Evolutionary conservation across 495 filamentous ascomycete genomes (phyloP).

Genomic region (Neurospora sp.): DNA sequence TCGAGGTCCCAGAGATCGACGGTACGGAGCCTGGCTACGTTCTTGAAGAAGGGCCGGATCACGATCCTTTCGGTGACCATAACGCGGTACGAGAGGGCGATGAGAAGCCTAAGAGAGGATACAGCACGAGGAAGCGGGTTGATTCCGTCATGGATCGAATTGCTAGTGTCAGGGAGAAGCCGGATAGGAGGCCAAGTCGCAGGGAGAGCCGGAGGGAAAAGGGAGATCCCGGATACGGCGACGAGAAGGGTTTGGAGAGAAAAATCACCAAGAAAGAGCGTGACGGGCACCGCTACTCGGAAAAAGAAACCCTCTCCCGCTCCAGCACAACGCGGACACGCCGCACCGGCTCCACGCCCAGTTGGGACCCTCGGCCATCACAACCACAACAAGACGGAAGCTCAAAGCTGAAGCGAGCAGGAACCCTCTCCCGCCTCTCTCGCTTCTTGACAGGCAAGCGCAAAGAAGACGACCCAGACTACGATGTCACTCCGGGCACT

Average conservation of each 20-base stretch:
- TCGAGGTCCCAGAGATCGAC: not conserved
- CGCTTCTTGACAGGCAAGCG: not conserved
- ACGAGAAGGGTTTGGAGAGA: not conserved
- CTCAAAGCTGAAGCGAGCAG: not conserved
- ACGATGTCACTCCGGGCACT: not conserved
- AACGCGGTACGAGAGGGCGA: not conserved
- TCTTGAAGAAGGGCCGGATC: conserved; percentile 1
- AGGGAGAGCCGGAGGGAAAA: not conserved
- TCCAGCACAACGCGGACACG: not conserved
- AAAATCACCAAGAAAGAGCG: not conserved
- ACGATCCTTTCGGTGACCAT: conserved; percentile 1
- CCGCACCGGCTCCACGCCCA: not conserved
- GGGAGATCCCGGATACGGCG: not conserved
- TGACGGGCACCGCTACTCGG: not conserved
- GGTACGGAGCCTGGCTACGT: conserved; percentile 3
- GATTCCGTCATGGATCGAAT: not conserved
- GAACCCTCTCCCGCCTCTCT: conserved; percentile 4
- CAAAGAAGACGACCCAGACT: not conserved
- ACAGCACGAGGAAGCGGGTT: not conserved
- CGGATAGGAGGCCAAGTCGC: not conserved
- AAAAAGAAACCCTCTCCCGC: not conserved
- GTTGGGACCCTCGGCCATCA: not conserved
- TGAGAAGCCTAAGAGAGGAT: not conserved
- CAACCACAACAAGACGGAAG: not conserved
- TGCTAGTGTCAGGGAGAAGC: not conserved